These are phyloP conservation scores for Santalum album DNA, from an alignment of 164 flowering plant species.

Conservation along the genomic window DNA sequence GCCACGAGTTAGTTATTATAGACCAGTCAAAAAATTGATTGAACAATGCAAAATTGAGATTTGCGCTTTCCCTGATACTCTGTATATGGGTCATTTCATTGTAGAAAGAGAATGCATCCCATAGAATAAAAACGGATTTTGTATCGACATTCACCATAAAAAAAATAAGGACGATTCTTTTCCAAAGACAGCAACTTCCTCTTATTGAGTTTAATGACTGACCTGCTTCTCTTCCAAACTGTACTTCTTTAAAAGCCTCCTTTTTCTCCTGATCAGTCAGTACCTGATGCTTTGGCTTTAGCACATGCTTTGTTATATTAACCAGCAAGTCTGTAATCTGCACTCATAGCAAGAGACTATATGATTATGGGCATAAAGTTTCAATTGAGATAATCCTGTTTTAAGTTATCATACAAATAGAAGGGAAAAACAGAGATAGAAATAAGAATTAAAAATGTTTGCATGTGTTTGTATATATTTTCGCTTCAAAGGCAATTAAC, in stretches of 20 bases:
- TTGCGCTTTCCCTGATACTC: no score
- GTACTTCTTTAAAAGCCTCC: conserved; percentile 50
- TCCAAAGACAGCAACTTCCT: neutral
- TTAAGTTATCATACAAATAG: neutral
- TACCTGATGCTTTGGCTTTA: conserved; percentile 75
- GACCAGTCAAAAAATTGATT: no score
- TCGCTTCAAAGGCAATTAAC: no score
- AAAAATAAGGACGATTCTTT: no score
- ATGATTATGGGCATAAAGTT: neutral
- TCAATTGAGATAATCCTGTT: neutral
- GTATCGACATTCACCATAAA: no score
- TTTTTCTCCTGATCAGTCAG: conserved; percentile 57
- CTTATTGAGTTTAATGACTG: neutral
- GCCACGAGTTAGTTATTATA: no score
- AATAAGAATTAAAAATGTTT: neutral
- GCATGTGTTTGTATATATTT: no score
- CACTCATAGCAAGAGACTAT: neutral
- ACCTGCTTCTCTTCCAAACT: conserved; percentile 85
- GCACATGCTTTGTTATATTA: conserved; percentile 66
- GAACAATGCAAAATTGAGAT: no score
- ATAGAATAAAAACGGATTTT: no score
- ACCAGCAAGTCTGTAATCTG: conserved; percentile 68
- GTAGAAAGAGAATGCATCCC: no score
- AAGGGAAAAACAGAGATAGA: no score
- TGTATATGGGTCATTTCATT: no score